Percentiles rank a stretch among this genome's conserved stretches.
phyloP scores from a whole-genome alignment of 257 asterid genomes.

The Rubia yunnanensis region DNA sequence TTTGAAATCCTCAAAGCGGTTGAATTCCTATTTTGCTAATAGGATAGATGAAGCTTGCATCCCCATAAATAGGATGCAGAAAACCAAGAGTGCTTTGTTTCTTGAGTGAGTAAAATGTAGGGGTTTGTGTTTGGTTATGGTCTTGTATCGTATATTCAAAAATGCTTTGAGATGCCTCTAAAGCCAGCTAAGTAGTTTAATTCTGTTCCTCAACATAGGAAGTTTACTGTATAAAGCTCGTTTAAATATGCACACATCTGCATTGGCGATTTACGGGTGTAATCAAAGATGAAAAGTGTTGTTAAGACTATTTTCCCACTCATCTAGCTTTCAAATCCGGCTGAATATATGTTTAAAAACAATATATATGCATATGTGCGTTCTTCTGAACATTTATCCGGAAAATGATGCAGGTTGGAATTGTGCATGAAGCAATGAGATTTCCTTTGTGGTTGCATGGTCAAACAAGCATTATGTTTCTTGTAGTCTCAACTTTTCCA shows the following conservation, averaged over 20 bases:
- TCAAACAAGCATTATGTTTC: constrained; percentile 59
- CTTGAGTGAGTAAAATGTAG: not conserved
- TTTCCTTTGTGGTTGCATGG: constrained; percentile 97
- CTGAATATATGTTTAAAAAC: not conserved
- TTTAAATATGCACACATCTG: not conserved
- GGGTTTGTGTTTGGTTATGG: not conserved
- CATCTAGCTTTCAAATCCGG: not conserved
- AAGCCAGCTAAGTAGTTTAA: not conserved
- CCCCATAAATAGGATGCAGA: not conserved
- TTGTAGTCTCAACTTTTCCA: constrained; percentile 72
- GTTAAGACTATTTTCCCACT: not conserved
- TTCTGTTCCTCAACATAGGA: not conserved
- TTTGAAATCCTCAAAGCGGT: not conserved
- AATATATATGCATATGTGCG: not conserved
- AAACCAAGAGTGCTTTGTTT: not conserved
- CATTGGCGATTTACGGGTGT: not conserved
- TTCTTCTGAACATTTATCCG: not conserved
- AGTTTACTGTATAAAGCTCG: not conserved
- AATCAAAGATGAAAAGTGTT: not conserved
- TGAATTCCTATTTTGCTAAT: not conserved
- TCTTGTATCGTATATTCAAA: not conserved
- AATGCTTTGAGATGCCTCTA: not conserved
- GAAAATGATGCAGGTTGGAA: constrained; percentile 60
- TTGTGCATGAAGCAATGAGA: constrained; percentile 78
- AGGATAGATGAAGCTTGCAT: not conserved